Evolutionary conservation across 345 rosid species (phyloP), one percentile per base, ranked within the genome.

Genomic region (Aegle marmelos): DNA sequence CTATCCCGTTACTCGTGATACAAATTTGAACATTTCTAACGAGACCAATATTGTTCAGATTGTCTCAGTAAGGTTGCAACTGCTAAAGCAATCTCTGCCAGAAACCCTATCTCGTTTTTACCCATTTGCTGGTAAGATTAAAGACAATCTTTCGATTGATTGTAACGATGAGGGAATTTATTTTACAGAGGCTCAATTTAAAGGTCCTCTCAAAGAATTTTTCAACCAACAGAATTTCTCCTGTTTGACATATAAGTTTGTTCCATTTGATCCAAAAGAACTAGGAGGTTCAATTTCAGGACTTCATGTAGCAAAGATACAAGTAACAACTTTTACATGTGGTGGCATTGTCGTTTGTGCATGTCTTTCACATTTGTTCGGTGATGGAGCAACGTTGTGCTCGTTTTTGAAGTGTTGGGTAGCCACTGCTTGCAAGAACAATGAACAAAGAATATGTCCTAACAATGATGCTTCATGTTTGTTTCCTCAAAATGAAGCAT

Each of bases 281-380:
- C 22, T 4, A 1, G 60, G 9, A 24, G 2, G 34, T 5, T 31
- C 70, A 17, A 69, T 39, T 34, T 57, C 57, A 14, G 82, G 74
- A 62, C 13, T 45, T 56, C 82, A 71, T 2, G 73, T 82, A 9
- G 58, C 9, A 64, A 56, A 31, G 37, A 73, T 82, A 33, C 84
- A 86, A 68, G 78, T 65, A 22, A 83, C 76, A 13, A 6, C 28
- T 41, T 81, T 86, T 1, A 27, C 17, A 7, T 84, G 91, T 17
- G 92, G 91, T 45, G 94, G 91, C 4, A 60, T 88, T 22, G 91
- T 82, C 41, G 36, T 90, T 24, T 83, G 85, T 14, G 54, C 81
- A 22, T 77, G 78, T 11, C 37, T 80, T 54, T 86, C 89, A 59
- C 91, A 88, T 79, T 83, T 67, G 85, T 68, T 91, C 66, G 79